Percentiles rank a stretch among this genome's conserved stretches.
Conservation (phyloP, 1,139 yeast species). For the Barnettozyma hawaiiensis region DNA sequence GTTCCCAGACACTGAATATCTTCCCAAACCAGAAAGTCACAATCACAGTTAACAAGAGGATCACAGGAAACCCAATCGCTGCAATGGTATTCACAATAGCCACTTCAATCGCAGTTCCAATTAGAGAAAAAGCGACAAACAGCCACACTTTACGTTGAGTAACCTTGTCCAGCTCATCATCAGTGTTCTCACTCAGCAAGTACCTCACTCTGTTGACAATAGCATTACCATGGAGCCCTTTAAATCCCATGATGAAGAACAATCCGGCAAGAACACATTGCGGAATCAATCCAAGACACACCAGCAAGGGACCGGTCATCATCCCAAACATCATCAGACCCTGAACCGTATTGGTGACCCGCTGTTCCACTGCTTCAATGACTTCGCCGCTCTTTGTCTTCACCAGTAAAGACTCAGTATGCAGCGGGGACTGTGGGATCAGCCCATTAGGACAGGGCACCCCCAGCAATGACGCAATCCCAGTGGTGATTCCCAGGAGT, state of each 20-base stretch:
- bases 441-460: slow-evolving; percentile 95
- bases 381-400: slow-evolving; percentile 35
- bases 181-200: slow-evolving; percentile 35
- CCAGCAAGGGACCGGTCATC: slow-evolving; percentile 83
- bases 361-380: slow-evolving; percentile 75
- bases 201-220: slow-evolving; percentile 60
- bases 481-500: slow-evolving; percentile 79
- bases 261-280: slow-evolving; percentile 91
- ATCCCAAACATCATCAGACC: slow-evolving; percentile 79
- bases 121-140: slow-evolving; percentile 52
- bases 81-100: slow-evolving; percentile 83
- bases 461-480: slow-evolving; percentile 80
- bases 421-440: slow-evolving; percentile 95
- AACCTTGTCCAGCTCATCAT: slow-evolving; percentile 29
- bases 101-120: slow-evolving; percentile 75
- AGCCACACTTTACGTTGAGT: slow-evolving; percentile 47
- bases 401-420: slow-evolving; percentile 72
- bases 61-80: slow-evolving; percentile 93
- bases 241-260: slow-evolving; percentile 87
- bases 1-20: slow-evolving; percentile 56
- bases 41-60: slow-evolving; percentile 66
- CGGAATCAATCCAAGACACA: slow-evolving; percentile 81
- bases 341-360: slow-evolving; percentile 78
- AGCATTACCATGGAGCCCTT: slow-evolving; percentile 65
- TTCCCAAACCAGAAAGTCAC: slow-evolving; percentile 51